Evolutionary conservation across 169 alveolate genomes (phyloP), one percentile per base, ranked within the genome.

Genomic region (Eimeria sp.): DNA sequence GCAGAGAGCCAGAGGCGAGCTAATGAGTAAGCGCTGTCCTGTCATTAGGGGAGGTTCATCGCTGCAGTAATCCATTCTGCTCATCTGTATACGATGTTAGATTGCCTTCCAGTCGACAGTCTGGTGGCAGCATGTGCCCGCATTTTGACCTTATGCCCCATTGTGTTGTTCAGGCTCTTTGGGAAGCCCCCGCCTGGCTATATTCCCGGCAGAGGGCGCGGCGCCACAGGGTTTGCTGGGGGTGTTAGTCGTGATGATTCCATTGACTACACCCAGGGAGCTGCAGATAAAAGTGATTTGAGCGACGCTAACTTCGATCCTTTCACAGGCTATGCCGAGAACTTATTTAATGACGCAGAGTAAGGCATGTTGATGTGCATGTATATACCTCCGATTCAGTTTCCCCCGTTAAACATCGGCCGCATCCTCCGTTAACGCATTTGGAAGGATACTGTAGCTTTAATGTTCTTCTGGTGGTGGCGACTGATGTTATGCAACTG

Each of bases 171-270:
- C 92, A 95, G 97, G 65, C 92, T 95, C 75, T 96, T 84, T 58
- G 97, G 97, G 25, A 72, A 92, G 67, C 96, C 98, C 45, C 98
- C 98, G 0, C 96, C 98, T 43, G 98, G 98, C 34, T 97, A 98
- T 90, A 95, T 96, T 40, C 98, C 99, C 30, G 99, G 99, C 3
- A 95, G 97, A 16, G 98, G 98, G 20, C 90, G 98, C 49, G 99
- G 98, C 54, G 98, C 97, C 40, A 98, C 97, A 11, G 95, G 96
- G 65, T 83, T 91, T 75, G 99, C 99, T 5, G 99, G 99, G 16
- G 99, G 99, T 75, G 99, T 99, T 14, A 99, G 99, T 94, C 98
- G 99, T 75, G 99, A 99, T 94, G 99, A 98, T 61, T 97, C 97
- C 49, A 98, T 98, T 47, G 97, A 97, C 43, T 99, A 98, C 93